phyloP scores from a whole-genome alignment of 345 rosid species.

The Murraya koenigii region DNA sequence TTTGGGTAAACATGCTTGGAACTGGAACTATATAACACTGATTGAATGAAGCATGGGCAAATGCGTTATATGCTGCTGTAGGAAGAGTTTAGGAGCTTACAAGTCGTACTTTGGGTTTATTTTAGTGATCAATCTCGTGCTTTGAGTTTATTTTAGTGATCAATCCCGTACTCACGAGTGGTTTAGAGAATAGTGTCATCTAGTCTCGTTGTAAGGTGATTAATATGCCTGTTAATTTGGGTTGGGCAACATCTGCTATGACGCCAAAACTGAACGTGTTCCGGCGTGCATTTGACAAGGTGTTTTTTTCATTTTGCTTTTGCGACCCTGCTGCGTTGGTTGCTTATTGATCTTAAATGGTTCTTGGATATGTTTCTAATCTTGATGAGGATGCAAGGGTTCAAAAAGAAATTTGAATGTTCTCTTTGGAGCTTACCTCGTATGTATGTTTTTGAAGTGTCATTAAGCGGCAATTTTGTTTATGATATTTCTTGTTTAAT shows the following conservation, averaged over 20 bases:
- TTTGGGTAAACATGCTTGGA: neutral
- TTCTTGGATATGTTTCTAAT: constrained; percentile 9
- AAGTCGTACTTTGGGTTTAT: neutral
- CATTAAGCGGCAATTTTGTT: neutral
- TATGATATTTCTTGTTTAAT: neutral
- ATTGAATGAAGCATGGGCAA: neutral
- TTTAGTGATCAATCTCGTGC: too few relatives aligned
- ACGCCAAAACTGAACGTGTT: neutral
- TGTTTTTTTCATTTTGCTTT: neutral
- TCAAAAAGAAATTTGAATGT: neutral
- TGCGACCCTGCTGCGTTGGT: neutral
- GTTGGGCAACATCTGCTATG: neutral
- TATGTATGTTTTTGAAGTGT: neutral
- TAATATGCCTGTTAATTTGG: neutral
- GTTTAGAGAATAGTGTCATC: too few relatives aligned
- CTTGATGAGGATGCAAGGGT: constrained; percentile 9
- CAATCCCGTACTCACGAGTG: too few relatives aligned
- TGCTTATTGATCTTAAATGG: neutral
- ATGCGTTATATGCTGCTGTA: neutral
- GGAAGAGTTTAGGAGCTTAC: neutral
- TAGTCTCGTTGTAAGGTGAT: too few relatives aligned
- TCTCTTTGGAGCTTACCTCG: neutral
- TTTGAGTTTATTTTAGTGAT: too few relatives aligned
- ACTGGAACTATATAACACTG: neutral
- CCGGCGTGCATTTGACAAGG: neutral